Evolutionary conservation across 768 basidiomycete species (phyloP).

Genomic region (Mycena amicta): DNA sequence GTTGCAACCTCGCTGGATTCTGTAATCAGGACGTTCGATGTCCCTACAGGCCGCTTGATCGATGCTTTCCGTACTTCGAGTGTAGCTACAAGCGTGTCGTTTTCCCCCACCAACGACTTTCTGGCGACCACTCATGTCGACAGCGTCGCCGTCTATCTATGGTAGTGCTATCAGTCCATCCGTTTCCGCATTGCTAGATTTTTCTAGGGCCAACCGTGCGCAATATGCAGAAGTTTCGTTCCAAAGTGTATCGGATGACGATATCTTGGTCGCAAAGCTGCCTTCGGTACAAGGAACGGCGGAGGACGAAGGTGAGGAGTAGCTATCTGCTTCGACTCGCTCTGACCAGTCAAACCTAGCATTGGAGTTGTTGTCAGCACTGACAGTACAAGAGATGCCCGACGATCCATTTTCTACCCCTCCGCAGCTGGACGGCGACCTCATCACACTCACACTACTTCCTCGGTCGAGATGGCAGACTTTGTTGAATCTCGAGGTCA

Average conservation of each 20-base stretch:
- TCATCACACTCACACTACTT: constrained; percentile 91
- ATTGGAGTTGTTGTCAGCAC: constrained; percentile 70
- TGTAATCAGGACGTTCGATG: constrained; percentile 90
- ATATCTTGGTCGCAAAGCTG: constrained; percentile 66
- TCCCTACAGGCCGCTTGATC: constrained; percentile 90
- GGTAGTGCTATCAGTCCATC: constrained; percentile 46
- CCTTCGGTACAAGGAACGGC: constrained; percentile 83
- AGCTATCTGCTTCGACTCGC: neutral
- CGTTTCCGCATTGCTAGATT: constrained; percentile 2
- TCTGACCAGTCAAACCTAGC: constrained; percentile 39
- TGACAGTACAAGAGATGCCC: constrained; percentile 61
- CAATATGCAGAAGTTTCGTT: constrained; percentile 89
- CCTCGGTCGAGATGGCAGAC: constrained; percentile 97
- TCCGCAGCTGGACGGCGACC: constrained; percentile 84
- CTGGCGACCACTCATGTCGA: constrained; percentile 94
- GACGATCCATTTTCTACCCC: constrained; percentile 80
- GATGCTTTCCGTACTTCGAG: constrained; percentile 89
- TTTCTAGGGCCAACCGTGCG: constrained; percentile 86
- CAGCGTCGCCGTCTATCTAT: constrained; percentile 92
- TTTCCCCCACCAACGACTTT: constrained; percentile 96
- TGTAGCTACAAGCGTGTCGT: constrained; percentile 86
- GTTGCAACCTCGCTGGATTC: constrained; percentile 88
- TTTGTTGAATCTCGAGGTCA: constrained; percentile 92
- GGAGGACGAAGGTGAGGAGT: constrained; percentile 73
- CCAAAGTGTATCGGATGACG: constrained; percentile 76